A percentile compares a stretch with the other conserved stretches of the same genome.
These are phyloP conservation scores for Mycena filopes DNA, from an alignment of 768 basidiomycete species.

Conservation along the genomic window DNA sequence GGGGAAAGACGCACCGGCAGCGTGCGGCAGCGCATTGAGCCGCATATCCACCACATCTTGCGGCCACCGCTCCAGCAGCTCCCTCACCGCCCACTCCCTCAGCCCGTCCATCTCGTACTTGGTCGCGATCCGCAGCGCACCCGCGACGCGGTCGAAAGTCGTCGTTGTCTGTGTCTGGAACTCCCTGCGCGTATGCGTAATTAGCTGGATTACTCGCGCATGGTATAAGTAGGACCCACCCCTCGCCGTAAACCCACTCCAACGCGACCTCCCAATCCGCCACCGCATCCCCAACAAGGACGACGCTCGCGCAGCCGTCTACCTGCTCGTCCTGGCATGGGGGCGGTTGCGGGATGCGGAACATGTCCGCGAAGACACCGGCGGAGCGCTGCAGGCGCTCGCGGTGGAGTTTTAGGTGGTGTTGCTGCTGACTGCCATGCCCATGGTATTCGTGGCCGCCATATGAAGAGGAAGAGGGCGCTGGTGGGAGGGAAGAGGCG, in stretches of 20 bases:
- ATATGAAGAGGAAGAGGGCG: too few species aligned
- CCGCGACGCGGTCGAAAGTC: conserved; percentile 40
- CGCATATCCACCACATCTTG: conserved; percentile 39
- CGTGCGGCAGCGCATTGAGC: conserved; percentile 40
- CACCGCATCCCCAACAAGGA: conserved; percentile 35
- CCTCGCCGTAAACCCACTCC: conserved; percentile 46
- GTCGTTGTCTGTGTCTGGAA: conserved; percentile 37
- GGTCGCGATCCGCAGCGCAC: conserved; percentile 45
- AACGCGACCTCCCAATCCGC: conserved; percentile 44
- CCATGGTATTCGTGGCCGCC: too few species aligned
- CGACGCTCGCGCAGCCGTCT: conserved; percentile 46
- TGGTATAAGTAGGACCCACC: conserved; percentile 37
- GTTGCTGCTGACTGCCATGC: too few species aligned
- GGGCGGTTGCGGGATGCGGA: conserved; percentile 46
- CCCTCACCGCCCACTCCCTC: conserved; percentile 37
- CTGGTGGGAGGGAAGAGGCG: too few species aligned
- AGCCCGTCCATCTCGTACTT: conserved; percentile 49
- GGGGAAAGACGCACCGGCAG: conserved; percentile 40
- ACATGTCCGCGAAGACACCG: conserved; percentile 50
- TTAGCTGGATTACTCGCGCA: too few species aligned
- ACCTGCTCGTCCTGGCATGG: conserved; percentile 40
- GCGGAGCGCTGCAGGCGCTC: conserved; percentile 33
- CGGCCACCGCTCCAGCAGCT: conserved; percentile 45
- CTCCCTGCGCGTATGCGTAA: too few species aligned
- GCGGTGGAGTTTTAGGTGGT: conserved; percentile 42